Evolutionary conservation across 805 yeast species (phyloP), one percentile per base, ranked within the genome.

Genomic region (Danielozyma ontarioensis): DNA sequence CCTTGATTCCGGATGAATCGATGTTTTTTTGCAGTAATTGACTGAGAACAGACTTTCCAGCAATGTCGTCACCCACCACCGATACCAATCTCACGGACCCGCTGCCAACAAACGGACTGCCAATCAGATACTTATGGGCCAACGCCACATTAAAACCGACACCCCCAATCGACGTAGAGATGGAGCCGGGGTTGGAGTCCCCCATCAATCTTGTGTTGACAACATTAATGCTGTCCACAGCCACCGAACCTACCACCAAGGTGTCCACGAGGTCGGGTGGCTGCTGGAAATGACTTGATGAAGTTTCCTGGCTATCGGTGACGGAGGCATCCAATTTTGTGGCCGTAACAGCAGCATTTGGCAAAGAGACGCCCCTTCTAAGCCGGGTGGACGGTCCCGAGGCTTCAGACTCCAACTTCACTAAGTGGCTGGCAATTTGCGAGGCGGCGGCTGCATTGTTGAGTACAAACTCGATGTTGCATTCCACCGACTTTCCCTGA

Each of bases 61-160:
- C 64, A 7, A 58, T 35, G 41, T 83, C 90, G n/a, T 66, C 48
- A 2, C 85, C 87, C 4, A 85, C 64, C 4, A 71, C 65, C 0
- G 88, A 75, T 0, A 86, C 55, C 21, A 85, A 64, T 15, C 72
- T 59, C 1, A 62, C 51, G 16, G 42, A 41, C 31, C 25, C 15
- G 28, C 17, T 27, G 11, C n/a, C 35, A 32, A 14, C 24, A 30
- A 14, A 30, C 25, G 3, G 41, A 36, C n/a, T 32, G 25, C 5
- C 36, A 25, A n/a, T n/a, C 4, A 44, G 39, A 38, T 65, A 71
- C 13, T 56, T 48, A 3, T 82, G 64, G 0, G 93, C 90, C n/a
- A 73, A 48, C 0, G 85, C 78, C 12, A 87, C 78, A 46, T 88
- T 87, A 52, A 73, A 79, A 0, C 87, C 96, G 2, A 87, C 95